Base-by-base conservation (phyloP, 2,329 filamentous ascomycete species). In the Aspergillus sp. region DNA sequence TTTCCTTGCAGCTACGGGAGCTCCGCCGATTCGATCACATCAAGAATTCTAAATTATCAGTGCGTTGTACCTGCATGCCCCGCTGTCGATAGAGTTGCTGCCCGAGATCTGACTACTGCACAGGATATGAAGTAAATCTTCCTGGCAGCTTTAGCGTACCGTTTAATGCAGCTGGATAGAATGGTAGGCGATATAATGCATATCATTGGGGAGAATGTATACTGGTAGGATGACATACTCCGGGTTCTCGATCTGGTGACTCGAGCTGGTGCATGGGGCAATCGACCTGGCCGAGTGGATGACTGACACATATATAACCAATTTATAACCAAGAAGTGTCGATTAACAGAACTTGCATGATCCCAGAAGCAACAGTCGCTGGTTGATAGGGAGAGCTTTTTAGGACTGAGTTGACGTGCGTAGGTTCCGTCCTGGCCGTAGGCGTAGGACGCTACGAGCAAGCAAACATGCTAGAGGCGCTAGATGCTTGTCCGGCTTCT, bases 381-480 rank as follows among this genome's bases (percentile, higher is more conserved):
- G n/a, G n/a, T n/a, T n/a, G n/a, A n/a, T n/a, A n/a, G n/a, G n/a
- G n/a, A n/a, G n/a, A n/a, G n/a, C n/a, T n/a, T n/a, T n/a, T n/a
- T n/a, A n/a, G n/a, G n/a, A n/a, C n/a, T n/a, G n/a, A n/a, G n/a
- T 40, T 47, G 35, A 47, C 44, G 7, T n/a, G 4, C 47, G 3
- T 19, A 79, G 59, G 66, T 81, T 9, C 79, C 80, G 0, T 71
- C 78, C 6, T 77, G 76, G 14, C 64, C 67, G 0, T 82, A 79
- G 80, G 70, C 78, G 0, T 73, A 66, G 45, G 75, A 82, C 55
- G 58, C 26, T 55, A 66, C 44, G 63, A 68, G 16, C 61, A 65
- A 26, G 63, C 59, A 5, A 65, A 68, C 20, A 60, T 68, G 49
- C 33, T 68, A 1, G 63, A 69, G 54, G 63, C 63, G 5, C 60